These are phyloP conservation scores for Raphanus sativus DNA, from an alignment of 345 rosid species.

Conservation along the genomic window DNA sequence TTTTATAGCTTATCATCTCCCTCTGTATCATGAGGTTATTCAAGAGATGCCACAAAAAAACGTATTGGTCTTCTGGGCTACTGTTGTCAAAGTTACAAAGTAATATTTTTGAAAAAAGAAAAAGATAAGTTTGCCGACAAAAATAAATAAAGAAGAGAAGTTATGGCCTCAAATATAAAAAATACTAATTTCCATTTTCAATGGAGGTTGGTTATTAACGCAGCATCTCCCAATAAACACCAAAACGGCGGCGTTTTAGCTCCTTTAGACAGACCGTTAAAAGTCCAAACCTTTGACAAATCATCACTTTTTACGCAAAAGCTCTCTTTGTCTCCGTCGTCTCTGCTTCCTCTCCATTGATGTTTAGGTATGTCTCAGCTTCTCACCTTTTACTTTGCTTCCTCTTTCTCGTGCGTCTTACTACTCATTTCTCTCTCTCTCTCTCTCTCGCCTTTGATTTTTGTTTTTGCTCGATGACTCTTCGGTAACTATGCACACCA, in stretches of 20 bases:
- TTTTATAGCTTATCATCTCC: background rate
- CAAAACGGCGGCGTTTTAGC: background rate
- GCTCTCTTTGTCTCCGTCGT: background rate
- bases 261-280: background rate
- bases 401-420: background rate
- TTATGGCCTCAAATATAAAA: background rate
- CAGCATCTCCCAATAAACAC: background rate
- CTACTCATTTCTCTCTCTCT: background rate
- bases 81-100: background rate
- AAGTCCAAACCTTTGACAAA: background rate
- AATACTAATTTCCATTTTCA: no score
- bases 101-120: no score
- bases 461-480: background rate
- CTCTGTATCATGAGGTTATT: no score
- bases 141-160: no score
- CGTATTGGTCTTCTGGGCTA: background rate
- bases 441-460: no score
- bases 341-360: slow-evolving; percentile 29
- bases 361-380: slow-evolving; percentile 21
- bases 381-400: background rate
- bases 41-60: background rate
- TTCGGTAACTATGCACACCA: slow-evolving; percentile 24
- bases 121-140: no score
- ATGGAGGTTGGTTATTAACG: background rate
- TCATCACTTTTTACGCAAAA: background rate